Evolutionary conservation across 495 filamentous ascomycete species (phyloP).

Genomic region (Aspergillus avenaceus): DNA sequence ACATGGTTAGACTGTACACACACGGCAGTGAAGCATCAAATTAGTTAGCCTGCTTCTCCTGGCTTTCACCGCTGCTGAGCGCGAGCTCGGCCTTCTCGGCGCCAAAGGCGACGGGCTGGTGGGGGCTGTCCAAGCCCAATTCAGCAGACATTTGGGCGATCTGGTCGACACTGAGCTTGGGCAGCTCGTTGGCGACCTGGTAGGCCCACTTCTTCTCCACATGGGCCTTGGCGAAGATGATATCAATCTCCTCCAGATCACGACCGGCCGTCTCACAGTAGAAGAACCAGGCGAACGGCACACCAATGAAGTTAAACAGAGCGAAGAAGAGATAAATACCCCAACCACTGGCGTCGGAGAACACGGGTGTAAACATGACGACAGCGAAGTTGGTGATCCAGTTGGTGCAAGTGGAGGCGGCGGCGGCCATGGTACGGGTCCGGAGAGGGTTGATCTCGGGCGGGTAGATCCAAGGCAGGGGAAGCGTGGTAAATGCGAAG

Average conservation of each 20-base stretch:
- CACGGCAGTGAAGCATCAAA: neutral
- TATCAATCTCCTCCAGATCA: constrained; percentile 71
- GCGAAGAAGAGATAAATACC: constrained; percentile 60
- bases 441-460: constrained; percentile 71
- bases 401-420: constrained; percentile 40
- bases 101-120: constrained; percentile 12
- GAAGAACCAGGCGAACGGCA: constrained; percentile 63
- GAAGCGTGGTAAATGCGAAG: constrained; percentile 36
- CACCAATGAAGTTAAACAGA: constrained; percentile 58
- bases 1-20: neutral
- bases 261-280: constrained; percentile 66
- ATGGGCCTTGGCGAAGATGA: constrained; percentile 41
- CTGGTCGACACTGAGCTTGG: constrained; percentile 28
- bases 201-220: constrained; percentile 33
- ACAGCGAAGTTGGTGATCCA: constrained; percentile 47
- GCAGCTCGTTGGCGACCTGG: constrained; percentile 25
- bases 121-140: constrained; percentile 18
- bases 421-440: constrained; percentile 60
- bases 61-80: constrained; percentile 23
- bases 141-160: constrained; percentile 24
- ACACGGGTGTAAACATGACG: constrained; percentile 44
- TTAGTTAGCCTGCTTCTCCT: constrained; percentile 2
- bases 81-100: constrained; percentile 30
- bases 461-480: constrained; percentile 68
- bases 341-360: constrained; percentile 25